Conservation (phyloP, 164 flowering plant genomes). For the Dillenia turbinata region DNA sequence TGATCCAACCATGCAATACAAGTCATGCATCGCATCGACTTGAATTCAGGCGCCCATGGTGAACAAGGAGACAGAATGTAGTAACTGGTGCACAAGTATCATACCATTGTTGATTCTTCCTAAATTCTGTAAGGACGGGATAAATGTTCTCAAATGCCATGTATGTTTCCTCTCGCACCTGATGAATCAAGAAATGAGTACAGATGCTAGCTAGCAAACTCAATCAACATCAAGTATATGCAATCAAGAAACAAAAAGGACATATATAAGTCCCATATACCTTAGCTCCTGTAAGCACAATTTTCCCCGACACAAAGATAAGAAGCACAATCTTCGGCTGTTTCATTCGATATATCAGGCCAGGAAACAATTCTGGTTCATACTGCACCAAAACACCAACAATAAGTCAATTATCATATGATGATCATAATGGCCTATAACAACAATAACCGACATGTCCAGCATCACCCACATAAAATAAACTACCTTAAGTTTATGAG, state of each 20-base stretch:
- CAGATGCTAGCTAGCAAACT: not conserved
- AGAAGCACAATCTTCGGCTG: constrained; percentile 86
- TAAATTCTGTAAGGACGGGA: constrained; percentile 76
- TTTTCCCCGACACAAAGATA: constrained; percentile 89
- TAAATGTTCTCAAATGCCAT: constrained; percentile 83
- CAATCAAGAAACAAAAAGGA: not conserved
- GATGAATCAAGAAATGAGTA: constrained; percentile 4
- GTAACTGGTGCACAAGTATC: not conserved
- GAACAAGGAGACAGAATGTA: too few relatives aligned
- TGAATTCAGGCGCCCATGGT: too few relatives aligned
- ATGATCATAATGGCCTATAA: too few relatives aligned
- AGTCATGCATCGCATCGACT: too few relatives aligned
- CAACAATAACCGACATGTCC: too few relatives aligned
- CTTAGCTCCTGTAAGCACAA: constrained; percentile 95
- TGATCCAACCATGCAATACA: too few relatives aligned
- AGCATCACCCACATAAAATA: too few relatives aligned
- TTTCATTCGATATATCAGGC: constrained; percentile 93
- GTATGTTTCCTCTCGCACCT: constrained; percentile 78
- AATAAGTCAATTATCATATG: not conserved
- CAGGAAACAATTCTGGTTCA: constrained; percentile 94
- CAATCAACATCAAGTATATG: not conserved
- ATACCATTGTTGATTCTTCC: constrained; percentile 70
- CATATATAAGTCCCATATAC: constrained; percentile 15
- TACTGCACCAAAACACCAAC: constrained; percentile 45
- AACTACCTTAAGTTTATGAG: too few relatives aligned